Conservation (phyloP, 2,329 filamentous ascomycete genomes). For the Seiridium unicorne region DNA sequence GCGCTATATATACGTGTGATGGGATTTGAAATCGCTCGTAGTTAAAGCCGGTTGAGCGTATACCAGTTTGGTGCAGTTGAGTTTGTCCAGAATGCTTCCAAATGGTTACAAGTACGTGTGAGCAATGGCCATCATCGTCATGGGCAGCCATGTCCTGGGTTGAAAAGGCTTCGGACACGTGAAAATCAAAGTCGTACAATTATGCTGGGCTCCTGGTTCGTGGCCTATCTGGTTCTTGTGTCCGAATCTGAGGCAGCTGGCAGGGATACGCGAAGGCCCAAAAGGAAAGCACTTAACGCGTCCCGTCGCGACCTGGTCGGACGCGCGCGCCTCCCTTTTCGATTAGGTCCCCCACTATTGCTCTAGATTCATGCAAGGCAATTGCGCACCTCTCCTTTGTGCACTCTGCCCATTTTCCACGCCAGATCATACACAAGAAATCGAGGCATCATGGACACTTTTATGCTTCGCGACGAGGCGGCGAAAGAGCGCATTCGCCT, state of each 20-base stretch:
- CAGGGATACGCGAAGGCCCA: background rate
- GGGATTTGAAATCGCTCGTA: too few species aligned
- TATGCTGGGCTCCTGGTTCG: too few species aligned
- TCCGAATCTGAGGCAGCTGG: background rate
- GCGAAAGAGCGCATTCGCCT: conserved; percentile 79
- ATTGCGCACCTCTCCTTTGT: background rate
- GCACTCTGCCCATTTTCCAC: background rate
- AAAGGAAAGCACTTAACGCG: conserved; percentile 3
- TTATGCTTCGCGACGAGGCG: conserved; percentile 80
- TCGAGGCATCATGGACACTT: conserved; percentile 62
- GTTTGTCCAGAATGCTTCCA: too few species aligned
- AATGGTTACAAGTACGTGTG: too few species aligned
- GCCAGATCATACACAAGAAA: background rate
- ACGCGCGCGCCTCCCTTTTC: background rate
- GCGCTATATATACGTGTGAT: too few species aligned
- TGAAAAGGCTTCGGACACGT: background rate
- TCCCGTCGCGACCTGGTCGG: background rate
- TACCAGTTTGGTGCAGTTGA: too few species aligned
- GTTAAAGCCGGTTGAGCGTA: too few species aligned
- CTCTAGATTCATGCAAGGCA: conserved; percentile 1
- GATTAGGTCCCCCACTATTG: background rate
- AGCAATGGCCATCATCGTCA: too few species aligned
- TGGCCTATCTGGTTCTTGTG: background rate
- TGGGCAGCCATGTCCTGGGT: too few species aligned
- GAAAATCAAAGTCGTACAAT: background rate